phyloP scores from a whole-genome alignment of 2,329 filamentous ascomycete species.

The Claviceps pusilla region DNA sequence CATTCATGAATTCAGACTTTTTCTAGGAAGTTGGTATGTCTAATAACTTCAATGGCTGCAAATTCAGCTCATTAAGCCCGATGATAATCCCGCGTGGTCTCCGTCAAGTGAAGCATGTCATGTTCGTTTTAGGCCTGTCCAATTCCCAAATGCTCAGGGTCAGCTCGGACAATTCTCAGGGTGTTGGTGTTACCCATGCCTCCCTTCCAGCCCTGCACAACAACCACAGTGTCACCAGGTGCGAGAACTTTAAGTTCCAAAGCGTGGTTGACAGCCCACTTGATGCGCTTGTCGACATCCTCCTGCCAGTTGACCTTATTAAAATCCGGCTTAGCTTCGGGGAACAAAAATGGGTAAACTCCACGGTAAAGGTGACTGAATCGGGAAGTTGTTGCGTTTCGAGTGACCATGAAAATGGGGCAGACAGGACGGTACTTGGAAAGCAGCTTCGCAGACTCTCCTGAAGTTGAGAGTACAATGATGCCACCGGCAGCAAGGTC shows the following conservation, averaged over 20 bases:
- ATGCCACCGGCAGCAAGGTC: constrained; percentile 95
- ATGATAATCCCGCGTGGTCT: not conserved
- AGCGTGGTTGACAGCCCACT: constrained; percentile 85
- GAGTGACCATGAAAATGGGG: constrained; percentile 98
- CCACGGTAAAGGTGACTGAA: constrained; percentile 94
- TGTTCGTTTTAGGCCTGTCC: constrained; percentile 21
- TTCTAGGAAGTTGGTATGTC: not conserved
- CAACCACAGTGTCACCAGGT: constrained; percentile 60
- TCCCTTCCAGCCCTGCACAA: constrained; percentile 83
- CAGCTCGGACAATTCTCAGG: constrained; percentile 46
- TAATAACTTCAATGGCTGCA: not conserved
- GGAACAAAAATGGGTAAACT: constrained; percentile 94
- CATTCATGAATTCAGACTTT: not conserved
- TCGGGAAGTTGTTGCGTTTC: constrained; percentile 67
- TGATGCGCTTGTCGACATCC: constrained; percentile 93
- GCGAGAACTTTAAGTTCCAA: constrained; percentile 65
- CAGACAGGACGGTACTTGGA: constrained; percentile 98
- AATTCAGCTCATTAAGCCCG: not conserved
- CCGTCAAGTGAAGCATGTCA: not conserved
- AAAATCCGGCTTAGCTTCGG: constrained; percentile 89
- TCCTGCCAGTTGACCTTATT: constrained; percentile 90
- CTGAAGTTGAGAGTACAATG: constrained; percentile 88
- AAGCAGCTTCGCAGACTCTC: constrained; percentile 82
- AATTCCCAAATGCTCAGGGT: constrained; percentile 42
- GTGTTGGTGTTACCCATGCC: constrained; percentile 90